phyloP scores from a whole-genome alignment of 1,139 yeast species.

The Candida tropicalis region DNA sequence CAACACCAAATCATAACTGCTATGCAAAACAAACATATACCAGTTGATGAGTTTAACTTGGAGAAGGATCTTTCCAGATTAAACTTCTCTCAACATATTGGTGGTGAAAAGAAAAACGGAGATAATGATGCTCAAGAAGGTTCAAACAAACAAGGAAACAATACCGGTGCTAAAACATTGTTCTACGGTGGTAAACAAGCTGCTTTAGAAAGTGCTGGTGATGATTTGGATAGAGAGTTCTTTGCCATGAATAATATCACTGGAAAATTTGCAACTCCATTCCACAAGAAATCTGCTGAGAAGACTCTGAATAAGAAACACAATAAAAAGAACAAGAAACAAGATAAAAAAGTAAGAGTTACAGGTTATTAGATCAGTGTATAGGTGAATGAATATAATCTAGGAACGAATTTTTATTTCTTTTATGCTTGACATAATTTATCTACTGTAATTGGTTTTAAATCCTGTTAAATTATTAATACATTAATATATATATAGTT shows the following conservation, averaged over 20 bases:
- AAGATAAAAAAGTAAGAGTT: conserved; percentile 49
- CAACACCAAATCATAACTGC: conserved; percentile 69
- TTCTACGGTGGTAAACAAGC: conserved; percentile 83
- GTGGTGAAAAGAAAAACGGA: conserved; percentile 29
- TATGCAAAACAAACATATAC: conserved; percentile 55
- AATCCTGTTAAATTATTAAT: conserved; percentile 4
- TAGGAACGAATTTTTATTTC: background rate
- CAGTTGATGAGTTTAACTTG: conserved; percentile 57
- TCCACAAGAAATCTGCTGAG: conserved; percentile 54
- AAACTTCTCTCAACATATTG: conserved; percentile 78
- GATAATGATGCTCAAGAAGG: conserved; percentile 27
- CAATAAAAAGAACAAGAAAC: conserved; percentile 75
- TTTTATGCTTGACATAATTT: too few species aligned
- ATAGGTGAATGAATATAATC: background rate
- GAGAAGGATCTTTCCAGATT: conserved; percentile 69
- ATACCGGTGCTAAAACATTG: conserved; percentile 42
- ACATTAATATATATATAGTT: conserved; percentile 6
- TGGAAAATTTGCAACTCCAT: conserved; percentile 70
- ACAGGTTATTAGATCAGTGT: conserved; percentile 34
- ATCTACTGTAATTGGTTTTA: too few species aligned
- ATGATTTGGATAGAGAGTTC: conserved; percentile 81
- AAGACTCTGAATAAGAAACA: conserved; percentile 63
- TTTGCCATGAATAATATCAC: conserved; percentile 66
- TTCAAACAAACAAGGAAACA: conserved; percentile 16
- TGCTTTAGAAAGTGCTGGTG: conserved; percentile 73